Conservation (phyloP, 2,329 filamentous ascomycete species). For the Fusarium sp. region DNA sequence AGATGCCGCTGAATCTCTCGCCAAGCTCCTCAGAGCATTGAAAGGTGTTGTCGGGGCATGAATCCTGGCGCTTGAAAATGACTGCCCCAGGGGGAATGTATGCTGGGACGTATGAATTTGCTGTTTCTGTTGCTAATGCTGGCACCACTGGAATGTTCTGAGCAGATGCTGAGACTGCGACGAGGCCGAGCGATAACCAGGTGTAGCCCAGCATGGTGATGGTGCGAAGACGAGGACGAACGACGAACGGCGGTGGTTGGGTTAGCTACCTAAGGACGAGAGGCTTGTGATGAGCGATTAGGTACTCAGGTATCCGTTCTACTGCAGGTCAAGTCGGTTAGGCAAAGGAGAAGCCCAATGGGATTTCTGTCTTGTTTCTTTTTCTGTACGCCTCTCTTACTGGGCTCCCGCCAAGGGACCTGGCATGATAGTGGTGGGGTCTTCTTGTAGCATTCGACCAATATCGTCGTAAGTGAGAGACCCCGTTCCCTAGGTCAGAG, state of each 20-base stretch:
- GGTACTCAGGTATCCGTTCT: constrained; percentile 15
- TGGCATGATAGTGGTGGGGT: constrained; percentile 38
- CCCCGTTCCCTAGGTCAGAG: constrained; percentile 19
- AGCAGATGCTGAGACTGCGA: constrained; percentile 35
- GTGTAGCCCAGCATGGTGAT: constrained; percentile 38
- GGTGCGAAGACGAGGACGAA: constrained; percentile 6
- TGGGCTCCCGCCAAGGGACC: constrained; percentile 33
- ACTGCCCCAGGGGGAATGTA: constrained; percentile 39
- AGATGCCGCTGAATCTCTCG: constrained; percentile 59
- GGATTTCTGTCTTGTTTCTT: constrained; percentile 11
- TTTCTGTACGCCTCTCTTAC: constrained; percentile 16
- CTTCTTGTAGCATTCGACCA: constrained; percentile 17
- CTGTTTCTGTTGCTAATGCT: constrained; percentile 32
- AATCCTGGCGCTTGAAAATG: constrained; percentile 45
- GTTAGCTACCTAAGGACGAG: constrained; percentile 7
- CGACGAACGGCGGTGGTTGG: constrained; percentile 1
- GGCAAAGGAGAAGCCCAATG: constrained; percentile 19
- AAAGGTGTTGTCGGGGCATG: constrained; percentile 62
- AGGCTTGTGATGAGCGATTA: constrained; percentile 5
- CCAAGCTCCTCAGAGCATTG: constrained; percentile 61
- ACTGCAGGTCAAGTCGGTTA: constrained; percentile 28
- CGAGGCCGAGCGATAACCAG: constrained; percentile 39
- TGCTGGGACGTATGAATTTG: constrained; percentile 6
- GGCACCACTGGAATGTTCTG: constrained; percentile 34
- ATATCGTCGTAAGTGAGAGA: constrained; percentile 25